These are phyloP conservation scores for Tilletia setariae DNA, from an alignment of 1,284 basidiomycete species.

Conservation along the genomic window DNA sequence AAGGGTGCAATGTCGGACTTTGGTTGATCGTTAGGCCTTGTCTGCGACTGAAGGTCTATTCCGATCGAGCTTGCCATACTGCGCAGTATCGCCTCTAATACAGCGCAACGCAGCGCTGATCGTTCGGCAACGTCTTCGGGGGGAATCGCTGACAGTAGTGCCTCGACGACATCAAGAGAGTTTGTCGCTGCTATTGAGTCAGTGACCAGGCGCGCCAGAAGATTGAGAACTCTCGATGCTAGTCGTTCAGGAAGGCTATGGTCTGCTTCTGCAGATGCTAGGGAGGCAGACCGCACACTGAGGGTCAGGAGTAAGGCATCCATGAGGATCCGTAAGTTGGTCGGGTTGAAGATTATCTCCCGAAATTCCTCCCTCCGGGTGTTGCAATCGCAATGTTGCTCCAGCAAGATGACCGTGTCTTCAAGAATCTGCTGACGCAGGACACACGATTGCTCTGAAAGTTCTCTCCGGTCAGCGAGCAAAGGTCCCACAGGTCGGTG, in stretches of 20 bases:
- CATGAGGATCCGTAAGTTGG: conserved; percentile 36
- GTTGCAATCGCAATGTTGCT: background rate
- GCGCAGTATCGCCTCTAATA: conserved; percentile 22
- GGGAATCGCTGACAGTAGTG: conserved; percentile 30
- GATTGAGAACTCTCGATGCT: conserved; percentile 19
- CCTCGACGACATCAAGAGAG: conserved; percentile 28
- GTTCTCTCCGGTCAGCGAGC: background rate
- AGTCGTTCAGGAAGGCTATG: background rate
- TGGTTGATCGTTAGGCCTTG: too few relatives aligned
- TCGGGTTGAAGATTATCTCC: conserved; percentile 43
- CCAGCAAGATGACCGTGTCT: background rate
- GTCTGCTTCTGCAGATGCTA: too few relatives aligned
- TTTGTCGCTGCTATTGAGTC: conserved; percentile 30
- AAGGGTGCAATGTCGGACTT: background rate
- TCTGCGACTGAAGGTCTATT: background rate
- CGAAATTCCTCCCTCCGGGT: conserved; percentile 17
- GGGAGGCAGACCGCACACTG: too few relatives aligned
- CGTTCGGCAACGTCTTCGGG: conserved; percentile 32
- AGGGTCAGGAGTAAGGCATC: conserved; percentile 31
- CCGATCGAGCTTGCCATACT: conserved; percentile 18
- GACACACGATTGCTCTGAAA: background rate
- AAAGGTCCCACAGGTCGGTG: background rate
- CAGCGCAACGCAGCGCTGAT: conserved; percentile 24
- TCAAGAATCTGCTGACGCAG: background rate
- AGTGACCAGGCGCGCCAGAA: conserved; percentile 30